Evolutionary conservation across 164 flowering plant genomes (phyloP), one percentile per base, ranked within the genome.

Genomic region (Amborella trichopoda): DNA sequence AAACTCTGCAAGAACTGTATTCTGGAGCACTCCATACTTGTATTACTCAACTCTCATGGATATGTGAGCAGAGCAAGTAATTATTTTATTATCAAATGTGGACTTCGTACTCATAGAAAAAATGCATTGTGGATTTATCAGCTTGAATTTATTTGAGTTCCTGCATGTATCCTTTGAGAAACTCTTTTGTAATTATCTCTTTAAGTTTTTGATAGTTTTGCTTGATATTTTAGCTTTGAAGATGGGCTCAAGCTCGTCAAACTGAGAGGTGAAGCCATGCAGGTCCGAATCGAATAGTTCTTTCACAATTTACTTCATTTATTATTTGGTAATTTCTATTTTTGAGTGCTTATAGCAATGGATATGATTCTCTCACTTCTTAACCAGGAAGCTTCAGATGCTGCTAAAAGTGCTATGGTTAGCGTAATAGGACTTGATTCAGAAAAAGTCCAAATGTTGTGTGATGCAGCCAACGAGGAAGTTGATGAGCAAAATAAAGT

Each of bases 231-330:
- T 51, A 93, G 95, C 74, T 93, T 93, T 66, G 99, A 93, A 71
- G 96, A 93, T 71, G 99, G 99, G 38, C 87, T 93, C 44, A 85
- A 81, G 77, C 76, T 93, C 65, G 96, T 93, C 52, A 88, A 93
- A 68, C 71, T 88, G 25, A 66, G 96, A 65, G 99, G 99, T 55
- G 95, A 93, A 73, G 99, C 96, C 14, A 93, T 93, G 99, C 96
- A 93, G 95, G 99, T 85, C 60, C 18, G 3, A 13, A 10, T 53
- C 23, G 17, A 38, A 28, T 17, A 30, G 14, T 28, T 18, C 5
- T 36, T 55, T 18, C 18, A 1, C 37, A 5, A 18, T 16, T 26
- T 19, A 25, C 21, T 46, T 16, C 10, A 28, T 1, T 12, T 28
- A 13, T 30, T 30, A 9, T 8, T 8, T 9, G 34, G 9, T 30